Conservation (phyloP, 1,139 yeast species). For the Yamadazyma jaroonii region DNA sequence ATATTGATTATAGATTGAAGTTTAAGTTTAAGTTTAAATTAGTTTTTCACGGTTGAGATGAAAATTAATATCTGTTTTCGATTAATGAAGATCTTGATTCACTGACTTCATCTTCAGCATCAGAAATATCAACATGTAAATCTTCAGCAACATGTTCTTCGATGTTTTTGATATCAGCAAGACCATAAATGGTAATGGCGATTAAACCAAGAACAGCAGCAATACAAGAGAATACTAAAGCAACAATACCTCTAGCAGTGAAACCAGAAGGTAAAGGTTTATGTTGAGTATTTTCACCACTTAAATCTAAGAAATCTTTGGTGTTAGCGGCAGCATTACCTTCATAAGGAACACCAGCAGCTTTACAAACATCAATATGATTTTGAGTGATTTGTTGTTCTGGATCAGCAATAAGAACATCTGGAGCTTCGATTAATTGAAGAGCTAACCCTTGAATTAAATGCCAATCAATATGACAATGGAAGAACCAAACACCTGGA, state of each 20-base stretch:
- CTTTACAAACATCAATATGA: constrained; percentile 47
- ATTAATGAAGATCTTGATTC: constrained; percentile 3
- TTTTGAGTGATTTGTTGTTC: constrained; percentile 42
- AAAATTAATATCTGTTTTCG: constrained; percentile 7
- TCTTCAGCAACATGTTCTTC: constrained; percentile 58
- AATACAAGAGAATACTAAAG: constrained; percentile 54
- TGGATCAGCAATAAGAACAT: constrained; percentile 38
- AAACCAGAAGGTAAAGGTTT: constrained; percentile 64
- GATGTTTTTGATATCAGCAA: constrained; percentile 62
- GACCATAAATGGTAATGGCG: constrained; percentile 57
- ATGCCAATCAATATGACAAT: constrained; percentile 95
- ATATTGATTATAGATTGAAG: constrained; percentile 4
- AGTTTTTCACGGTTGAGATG: background rate
- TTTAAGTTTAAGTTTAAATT: background rate
- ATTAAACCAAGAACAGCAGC: constrained; percentile 57
- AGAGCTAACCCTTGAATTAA: constrained; percentile 82
- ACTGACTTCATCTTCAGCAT: constrained; percentile 26
- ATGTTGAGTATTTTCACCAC: constrained; percentile 56
- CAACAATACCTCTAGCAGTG: constrained; percentile 66
- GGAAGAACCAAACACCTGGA: constrained; percentile 94
- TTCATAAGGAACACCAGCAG: constrained; percentile 36
- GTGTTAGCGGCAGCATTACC: constrained; percentile 76
- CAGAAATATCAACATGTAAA: constrained; percentile 52
- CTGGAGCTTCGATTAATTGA: constrained; percentile 72
- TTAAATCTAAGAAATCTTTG: constrained; percentile 50